Evolutionary conservation across 1,139 yeast species (phyloP).

Genomic region (Nakaseomyces kungkrabaensis): DNA sequence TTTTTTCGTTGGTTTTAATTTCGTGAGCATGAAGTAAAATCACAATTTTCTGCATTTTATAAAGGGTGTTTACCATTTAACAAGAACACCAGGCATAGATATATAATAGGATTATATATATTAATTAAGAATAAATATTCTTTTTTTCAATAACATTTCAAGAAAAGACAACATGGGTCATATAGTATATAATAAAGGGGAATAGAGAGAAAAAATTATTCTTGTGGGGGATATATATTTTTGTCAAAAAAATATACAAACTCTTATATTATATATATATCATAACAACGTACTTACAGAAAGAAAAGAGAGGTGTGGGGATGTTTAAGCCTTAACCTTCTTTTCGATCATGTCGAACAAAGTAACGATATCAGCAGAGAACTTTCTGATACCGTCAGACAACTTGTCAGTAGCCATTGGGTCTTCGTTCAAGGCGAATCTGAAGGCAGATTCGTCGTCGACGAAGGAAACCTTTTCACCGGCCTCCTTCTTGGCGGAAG

Average conservation of each 20-base stretch:
- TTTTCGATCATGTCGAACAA: constrained; percentile 69
- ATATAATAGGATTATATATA: no score
- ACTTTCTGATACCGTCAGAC: constrained; percentile 94
- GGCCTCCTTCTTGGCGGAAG: constrained; percentile 42
- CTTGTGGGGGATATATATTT: background rate
- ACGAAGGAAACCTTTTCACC: constrained; percentile 69
- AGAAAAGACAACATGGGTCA: no score
- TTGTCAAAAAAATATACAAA: constrained; percentile 1
- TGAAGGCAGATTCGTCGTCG: constrained; percentile 81
- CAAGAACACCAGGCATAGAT: no score
- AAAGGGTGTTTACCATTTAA: no score
- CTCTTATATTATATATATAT: background rate
- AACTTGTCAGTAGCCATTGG: constrained; percentile 98
- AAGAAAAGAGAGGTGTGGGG: background rate
- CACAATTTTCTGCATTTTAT: no score
- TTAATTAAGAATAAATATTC: no score
- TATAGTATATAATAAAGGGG: no score
- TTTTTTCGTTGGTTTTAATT: no score
- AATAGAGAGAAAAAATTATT: no score
- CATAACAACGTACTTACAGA: constrained; percentile 2
- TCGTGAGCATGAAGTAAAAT: no score
- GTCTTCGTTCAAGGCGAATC: constrained; percentile 87
- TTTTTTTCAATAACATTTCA: no score
- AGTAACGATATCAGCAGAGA: constrained; percentile 88
- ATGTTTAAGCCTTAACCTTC: constrained; percentile 41